Evolutionary conservation across 441 rosid genomes (phyloP).

Genomic region (Mallotus japonicus): DNA sequence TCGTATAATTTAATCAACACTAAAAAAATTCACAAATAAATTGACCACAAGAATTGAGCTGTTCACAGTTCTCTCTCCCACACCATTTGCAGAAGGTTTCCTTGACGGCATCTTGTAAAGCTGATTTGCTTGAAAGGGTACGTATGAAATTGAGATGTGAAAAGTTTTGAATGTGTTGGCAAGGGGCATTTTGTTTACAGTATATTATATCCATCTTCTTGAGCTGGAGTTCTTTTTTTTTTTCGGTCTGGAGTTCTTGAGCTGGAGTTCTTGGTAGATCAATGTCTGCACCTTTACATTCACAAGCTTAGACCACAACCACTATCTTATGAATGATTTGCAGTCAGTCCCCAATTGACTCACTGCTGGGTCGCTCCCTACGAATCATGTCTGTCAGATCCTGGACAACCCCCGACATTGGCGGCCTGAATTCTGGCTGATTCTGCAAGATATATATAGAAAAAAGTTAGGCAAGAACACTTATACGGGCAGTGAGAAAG

Average conservation of each 20-base stretch:
- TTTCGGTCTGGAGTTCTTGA: no score
- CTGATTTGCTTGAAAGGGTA: neutral
- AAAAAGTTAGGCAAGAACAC: no score
- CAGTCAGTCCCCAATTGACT: constrained; percentile 39
- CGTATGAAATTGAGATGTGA: constrained; percentile 19
- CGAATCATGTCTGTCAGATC: constrained; percentile 76
- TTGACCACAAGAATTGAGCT: constrained; percentile 26
- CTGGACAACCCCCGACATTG: constrained; percentile 92
- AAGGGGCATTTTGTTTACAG: no score
- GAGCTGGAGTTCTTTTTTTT: no score
- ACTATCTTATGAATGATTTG: constrained; percentile 6
- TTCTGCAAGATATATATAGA: constrained; percentile 41
- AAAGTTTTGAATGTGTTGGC: neutral
- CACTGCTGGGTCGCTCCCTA: constrained; percentile 60
- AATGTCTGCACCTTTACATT: constrained; percentile 21
- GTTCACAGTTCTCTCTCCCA: neutral
- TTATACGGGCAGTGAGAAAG: no score
- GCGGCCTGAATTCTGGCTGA: constrained; percentile 80
- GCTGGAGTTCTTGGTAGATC: neutral
- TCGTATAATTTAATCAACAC: constrained; percentile 28
- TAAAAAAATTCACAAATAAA: constrained; percentile 21
- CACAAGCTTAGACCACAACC: constrained; percentile 21
- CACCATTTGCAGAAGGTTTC: no score
- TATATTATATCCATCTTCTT: no score
- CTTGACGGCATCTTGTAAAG: no score